phyloP scores from a whole-genome alignment of 1,284 basidiomycete species.

The Rhodotorula glutinis region DNA sequence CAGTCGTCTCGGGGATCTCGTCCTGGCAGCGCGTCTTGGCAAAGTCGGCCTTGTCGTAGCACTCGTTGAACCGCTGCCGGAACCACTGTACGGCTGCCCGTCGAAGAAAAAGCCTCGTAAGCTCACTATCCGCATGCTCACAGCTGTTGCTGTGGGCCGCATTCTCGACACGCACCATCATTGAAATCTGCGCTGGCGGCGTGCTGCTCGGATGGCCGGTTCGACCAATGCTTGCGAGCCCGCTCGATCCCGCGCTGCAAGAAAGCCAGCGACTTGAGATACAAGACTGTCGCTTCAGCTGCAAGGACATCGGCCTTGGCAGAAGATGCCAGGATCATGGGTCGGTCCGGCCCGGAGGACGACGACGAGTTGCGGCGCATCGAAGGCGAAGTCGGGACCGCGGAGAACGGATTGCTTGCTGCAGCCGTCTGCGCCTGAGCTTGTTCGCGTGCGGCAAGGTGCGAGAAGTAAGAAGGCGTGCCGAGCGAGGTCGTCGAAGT shows the following conservation, averaged over 20 bases:
- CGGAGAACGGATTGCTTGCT: slow-evolving; percentile 39
- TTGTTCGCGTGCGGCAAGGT: slow-evolving; percentile 32
- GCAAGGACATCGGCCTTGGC: slow-evolving; percentile 46
- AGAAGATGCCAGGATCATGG: slow-evolving; percentile 31
- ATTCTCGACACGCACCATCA: slow-evolving; percentile 50
- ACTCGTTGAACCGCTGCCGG: slow-evolving; percentile 57
- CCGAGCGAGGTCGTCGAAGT: slow-evolving; percentile 28
- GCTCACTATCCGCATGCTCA: no score
- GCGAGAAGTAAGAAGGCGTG: slow-evolving; percentile 35
- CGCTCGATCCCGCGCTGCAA: slow-evolving; percentile 81
- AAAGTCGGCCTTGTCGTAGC: slow-evolving; percentile 58
- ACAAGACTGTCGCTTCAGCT: slow-evolving; percentile 80
- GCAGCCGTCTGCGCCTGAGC: slow-evolving; percentile 15
- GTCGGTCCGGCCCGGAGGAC: slow-evolving; percentile 26
- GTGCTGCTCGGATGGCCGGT: slow-evolving; percentile 41
- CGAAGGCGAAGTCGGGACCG: slow-evolving; percentile 32
- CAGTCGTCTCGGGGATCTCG: slow-evolving; percentile 51
- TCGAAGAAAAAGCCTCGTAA: neutral
- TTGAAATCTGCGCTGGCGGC: slow-evolving; percentile 54
- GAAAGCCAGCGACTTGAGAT: slow-evolving; percentile 89
- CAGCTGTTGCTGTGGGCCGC: neutral
- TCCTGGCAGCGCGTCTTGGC: slow-evolving; percentile 53
- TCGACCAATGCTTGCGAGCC: slow-evolving; percentile 52
- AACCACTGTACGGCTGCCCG: slow-evolving; percentile 57
- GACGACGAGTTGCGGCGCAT: slow-evolving; percentile 36